These are phyloP conservation scores for Globisporangium emineosum DNA, from an alignment of 352 stramenopile genomes.

Conservation along the genomic window DNA sequence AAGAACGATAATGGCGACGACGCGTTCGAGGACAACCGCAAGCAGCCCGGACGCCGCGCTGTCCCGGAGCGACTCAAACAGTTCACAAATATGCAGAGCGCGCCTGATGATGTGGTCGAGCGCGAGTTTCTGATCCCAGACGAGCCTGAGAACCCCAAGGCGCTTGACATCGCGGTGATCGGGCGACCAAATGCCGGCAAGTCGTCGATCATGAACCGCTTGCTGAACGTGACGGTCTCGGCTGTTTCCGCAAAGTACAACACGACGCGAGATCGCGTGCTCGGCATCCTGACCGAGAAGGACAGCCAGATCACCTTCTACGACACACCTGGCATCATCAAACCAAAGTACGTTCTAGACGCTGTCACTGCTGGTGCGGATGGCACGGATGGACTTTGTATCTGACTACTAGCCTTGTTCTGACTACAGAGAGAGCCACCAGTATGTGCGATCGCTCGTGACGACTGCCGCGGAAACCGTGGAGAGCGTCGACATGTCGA, in stretches of 20 bases:
- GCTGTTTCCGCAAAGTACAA: constrained; percentile 89
- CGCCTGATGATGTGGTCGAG: constrained; percentile 63
- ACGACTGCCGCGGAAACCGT: constrained; percentile 76
- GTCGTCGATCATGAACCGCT: constrained; percentile 80
- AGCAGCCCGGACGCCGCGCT: constrained; percentile 29
- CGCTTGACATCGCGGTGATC: constrained; percentile 78
- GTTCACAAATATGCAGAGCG: constrained; percentile 61
- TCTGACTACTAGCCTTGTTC: neutral
- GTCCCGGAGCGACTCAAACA: constrained; percentile 59
- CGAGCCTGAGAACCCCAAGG: constrained; percentile 59
- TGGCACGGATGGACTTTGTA: neutral
- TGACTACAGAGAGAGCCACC: constrained; percentile 53
- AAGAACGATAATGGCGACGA: constrained; percentile 23
- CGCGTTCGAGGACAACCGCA: constrained; percentile 15
- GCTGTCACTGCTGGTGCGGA: no score
- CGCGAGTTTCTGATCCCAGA: constrained; percentile 75
- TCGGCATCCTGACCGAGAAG: constrained; percentile 75
- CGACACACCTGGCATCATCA: constrained; percentile 84
- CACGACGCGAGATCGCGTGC: constrained; percentile 73
- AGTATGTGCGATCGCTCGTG: constrained; percentile 78
- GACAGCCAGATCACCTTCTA: constrained; percentile 83
- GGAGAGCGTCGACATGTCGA: constrained; percentile 80
- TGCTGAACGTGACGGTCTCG: constrained; percentile 80
- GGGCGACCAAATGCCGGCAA: constrained; percentile 86
- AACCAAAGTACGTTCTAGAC: constrained; percentile 53